Evolutionary conservation across 2,329 filamentous ascomycete species (phyloP).

Genomic region (Dendryphion nanum): DNA sequence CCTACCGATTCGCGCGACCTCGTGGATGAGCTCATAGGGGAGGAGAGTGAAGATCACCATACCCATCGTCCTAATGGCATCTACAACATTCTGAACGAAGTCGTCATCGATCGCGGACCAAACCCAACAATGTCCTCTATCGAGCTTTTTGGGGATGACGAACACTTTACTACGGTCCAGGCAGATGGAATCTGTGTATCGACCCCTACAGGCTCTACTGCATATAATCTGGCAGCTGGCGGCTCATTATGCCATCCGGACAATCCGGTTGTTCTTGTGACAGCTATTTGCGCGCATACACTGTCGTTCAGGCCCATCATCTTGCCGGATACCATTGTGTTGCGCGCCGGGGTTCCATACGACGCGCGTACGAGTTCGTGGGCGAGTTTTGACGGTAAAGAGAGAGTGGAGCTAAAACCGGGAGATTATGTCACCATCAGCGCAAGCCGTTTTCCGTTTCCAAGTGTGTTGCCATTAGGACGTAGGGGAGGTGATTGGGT

Average conservation of each 20-base stretch:
- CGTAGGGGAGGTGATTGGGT: slow-evolving; percentile 75
- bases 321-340: slow-evolving; percentile 89
- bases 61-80: slow-evolving; percentile 84
- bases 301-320: slow-evolving; percentile 96
- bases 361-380: slow-evolving; percentile 85
- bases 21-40: slow-evolving; percentile 85
- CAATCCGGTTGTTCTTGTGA: slow-evolving; percentile 92
- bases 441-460: slow-evolving; percentile 77
- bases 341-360: slow-evolving; percentile 92
- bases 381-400: slow-evolving; percentile 96
- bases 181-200: slow-evolving; percentile 93
- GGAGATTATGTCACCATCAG: slow-evolving; percentile 85
- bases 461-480: slow-evolving; percentile 69
- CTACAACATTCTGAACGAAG: slow-evolving; percentile 90
- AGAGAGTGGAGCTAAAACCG: slow-evolving; percentile 69
- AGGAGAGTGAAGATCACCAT: slow-evolving; percentile 77
- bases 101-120: slow-evolving; percentile 92
- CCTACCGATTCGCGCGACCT: slow-evolving; percentile 44
- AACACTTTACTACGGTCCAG: slow-evolving; percentile 90
- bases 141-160: slow-evolving; percentile 91
- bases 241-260: slow-evolving; percentile 93
- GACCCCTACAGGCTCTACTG: slow-evolving; percentile 90
- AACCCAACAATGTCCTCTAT: slow-evolving; percentile 92
- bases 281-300: slow-evolving; percentile 91
- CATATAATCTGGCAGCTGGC: slow-evolving; percentile 94